Conservation (phyloP, 352 stramenopile species). For the Phytophthora megakarya region DNA sequence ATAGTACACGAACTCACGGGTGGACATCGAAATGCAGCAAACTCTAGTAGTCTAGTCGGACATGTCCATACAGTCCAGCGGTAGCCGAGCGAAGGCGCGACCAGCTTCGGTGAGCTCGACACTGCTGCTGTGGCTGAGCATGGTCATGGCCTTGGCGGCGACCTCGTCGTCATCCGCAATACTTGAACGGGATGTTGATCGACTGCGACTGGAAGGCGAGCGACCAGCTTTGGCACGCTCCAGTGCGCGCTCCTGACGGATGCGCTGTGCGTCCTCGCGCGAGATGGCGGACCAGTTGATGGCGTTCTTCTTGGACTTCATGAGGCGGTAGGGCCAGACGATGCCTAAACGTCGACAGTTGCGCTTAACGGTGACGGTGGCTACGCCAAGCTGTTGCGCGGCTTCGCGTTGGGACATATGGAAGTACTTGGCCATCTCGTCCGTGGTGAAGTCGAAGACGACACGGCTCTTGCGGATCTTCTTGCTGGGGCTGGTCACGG, state of each 20-base stretch:
- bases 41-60: slow-evolving; percentile 20
- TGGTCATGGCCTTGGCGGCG: slow-evolving; percentile 37
- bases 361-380: slow-evolving; percentile 64
- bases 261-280: slow-evolving; percentile 40
- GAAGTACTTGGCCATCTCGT: slow-evolving; percentile 62
- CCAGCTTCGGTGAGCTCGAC: slow-evolving; percentile 38
- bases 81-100: slow-evolving; percentile 42
- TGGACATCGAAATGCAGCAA: slow-evolving; percentile 2
- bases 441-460: slow-evolving; percentile 59
- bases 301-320: slow-evolving; percentile 57
- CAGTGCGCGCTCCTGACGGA: slow-evolving; percentile 39
- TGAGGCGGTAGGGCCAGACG: slow-evolving; percentile 60
- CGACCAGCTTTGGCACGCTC: slow-evolving; percentile 39
- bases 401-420: slow-evolving; percentile 63
- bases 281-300: slow-evolving; percentile 43
- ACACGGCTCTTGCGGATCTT: slow-evolving; percentile 53
- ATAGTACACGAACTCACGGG: slow-evolving; percentile 30
- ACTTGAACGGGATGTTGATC: slow-evolving; percentile 15
- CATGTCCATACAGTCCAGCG: slow-evolving; percentile 42
- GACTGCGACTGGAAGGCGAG: slow-evolving; percentile 24
- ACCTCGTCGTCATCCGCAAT: slow-evolving; percentile 26
- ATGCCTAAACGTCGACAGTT: slow-evolving; percentile 65
- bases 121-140: slow-evolving; percentile 16
- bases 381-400: slow-evolving; percentile 56
- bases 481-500: slow-evolving; percentile 30